phyloP scores from a whole-genome alignment of 305 asterid species.

The Fraxinus dipetala region DNA sequence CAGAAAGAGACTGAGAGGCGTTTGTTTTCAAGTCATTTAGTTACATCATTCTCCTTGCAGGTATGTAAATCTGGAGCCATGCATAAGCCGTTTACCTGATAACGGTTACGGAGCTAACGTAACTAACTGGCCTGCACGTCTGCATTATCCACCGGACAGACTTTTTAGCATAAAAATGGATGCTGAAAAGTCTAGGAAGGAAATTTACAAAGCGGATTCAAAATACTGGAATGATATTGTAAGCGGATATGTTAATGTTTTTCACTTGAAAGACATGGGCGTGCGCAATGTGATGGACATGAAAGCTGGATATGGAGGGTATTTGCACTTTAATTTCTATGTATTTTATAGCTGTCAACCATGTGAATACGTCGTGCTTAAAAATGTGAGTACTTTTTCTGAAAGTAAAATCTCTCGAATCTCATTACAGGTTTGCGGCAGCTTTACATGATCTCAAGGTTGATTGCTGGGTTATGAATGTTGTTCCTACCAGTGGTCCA shows the following conservation, averaged over 20 bases:
- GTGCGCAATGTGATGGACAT: conserved; percentile 66
- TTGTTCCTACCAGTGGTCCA: conserved; percentile 50
- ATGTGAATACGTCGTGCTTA: conserved; percentile 8
- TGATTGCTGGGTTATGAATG: conserved; percentile 68
- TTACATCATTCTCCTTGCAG: conserved; percentile 26
- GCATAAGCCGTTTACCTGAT: conserved; percentile 55
- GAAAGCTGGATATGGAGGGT: conserved; percentile 80
- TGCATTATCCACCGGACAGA: conserved; percentile 58
- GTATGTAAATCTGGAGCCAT: conserved; percentile 37
- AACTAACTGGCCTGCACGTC: conserved; percentile 61
- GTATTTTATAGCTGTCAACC: background rate
- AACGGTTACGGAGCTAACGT: conserved; percentile 54
- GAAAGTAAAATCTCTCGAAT: background rate
- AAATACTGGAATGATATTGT: conserved; percentile 47
- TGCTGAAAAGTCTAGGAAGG: conserved; percentile 53
- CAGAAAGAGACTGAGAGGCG: background rate
- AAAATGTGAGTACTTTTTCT: background rate
- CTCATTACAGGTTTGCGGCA: conserved; percentile 49
- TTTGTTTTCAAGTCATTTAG: background rate
- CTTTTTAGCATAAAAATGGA: conserved; percentile 65
- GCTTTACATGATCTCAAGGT: conserved; percentile 50
- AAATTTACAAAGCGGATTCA: conserved; percentile 60
- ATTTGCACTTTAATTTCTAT: conserved; percentile 1
- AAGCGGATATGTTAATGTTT: conserved; percentile 44
- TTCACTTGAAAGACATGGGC: conserved; percentile 35